Evolutionary conservation across 1,139 yeast species (phyloP), one percentile per base, ranked within the genome.

Genomic region (Yamadazyma mexicana): DNA sequence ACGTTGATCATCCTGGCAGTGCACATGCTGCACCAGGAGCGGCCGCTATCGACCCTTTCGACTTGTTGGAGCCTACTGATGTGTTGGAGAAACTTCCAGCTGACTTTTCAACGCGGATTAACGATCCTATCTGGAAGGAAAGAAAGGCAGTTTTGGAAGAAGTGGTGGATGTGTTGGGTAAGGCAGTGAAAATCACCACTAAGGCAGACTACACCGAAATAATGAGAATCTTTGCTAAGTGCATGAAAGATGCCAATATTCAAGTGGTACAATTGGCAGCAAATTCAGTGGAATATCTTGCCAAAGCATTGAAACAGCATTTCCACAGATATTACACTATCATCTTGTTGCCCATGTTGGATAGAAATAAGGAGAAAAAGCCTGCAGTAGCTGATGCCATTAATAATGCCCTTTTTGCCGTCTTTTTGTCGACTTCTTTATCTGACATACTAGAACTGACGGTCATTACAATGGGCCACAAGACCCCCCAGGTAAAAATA

Each of bases 301-400:
- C 88, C 1, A 74, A 71, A 31, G 96, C 95, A 0, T 68, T 91
- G 37, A 75, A 84, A 37, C 49, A 56, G 2, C 61, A 67, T 22
- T 83, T 86, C 62, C 67, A 69, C 34, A 70, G 66, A 47, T 88
- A 87, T 58, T 74, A 73, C 34, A 47, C 69, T 0, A 54, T 74
- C 1, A 72, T 88, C 2, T 63, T 88, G 12, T 64, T 68, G 0
- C 83, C 95, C 0, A 64, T 87, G 46, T 64, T 92, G 33, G 97
- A 89, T 48, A 75, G 97, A 51, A 79, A 88, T 11, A 91, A 89
- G 56, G 98, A 92, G 59, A 88, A 87, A 66, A 92, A 92, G 55
- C 83, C 79, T 11, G 67, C 83, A 2, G 94, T 88, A 1, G 70
- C 87, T 1, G 88, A 81, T 25, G 85, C 95, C 1, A 67, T 92